Percentiles rank a stretch among this genome's conserved stretches.
These are phyloP conservation scores for Akanthomyces lecanii DNA, from an alignment of 2,329 filamentous ascomycete genomes.

Conservation along the genomic window DNA sequence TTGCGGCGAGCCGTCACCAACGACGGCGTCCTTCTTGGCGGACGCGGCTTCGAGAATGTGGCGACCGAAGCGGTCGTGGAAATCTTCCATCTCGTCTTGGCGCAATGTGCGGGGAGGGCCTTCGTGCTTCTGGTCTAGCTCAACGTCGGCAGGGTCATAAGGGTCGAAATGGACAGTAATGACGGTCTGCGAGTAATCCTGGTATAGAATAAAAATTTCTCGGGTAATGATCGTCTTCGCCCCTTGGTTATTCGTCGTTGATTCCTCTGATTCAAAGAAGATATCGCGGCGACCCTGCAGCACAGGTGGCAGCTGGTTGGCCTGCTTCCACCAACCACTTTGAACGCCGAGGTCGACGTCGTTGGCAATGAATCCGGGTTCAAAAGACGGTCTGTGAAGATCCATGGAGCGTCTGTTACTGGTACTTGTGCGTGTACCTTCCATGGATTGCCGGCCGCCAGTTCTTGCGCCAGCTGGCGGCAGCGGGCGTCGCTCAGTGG, in stretches of 20 bases:
- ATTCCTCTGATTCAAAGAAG: conserved; percentile 76
- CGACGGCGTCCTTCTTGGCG: conserved; percentile 70
- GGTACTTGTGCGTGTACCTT: conserved; percentile 36
- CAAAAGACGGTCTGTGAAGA: conserved; percentile 65
- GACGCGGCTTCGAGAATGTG: conserved; percentile 67
- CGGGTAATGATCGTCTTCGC: conserved; percentile 71
- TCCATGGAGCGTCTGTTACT: conserved; percentile 66
- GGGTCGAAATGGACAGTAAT: conserved; percentile 77
- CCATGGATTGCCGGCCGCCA: conserved; percentile 31
- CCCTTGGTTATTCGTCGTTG: conserved; percentile 62
- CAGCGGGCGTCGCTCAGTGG: conserved; percentile 41
- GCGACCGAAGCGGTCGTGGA: conserved; percentile 76
- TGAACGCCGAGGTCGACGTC: conserved; percentile 75
- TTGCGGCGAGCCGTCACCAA: conserved; percentile 80
- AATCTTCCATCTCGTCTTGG: conserved; percentile 88
- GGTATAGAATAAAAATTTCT: conserved; percentile 81
- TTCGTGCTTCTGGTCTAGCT: conserved; percentile 82
- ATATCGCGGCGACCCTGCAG: conserved; percentile 82
- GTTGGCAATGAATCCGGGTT: conserved; percentile 79
- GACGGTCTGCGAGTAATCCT: conserved; percentile 94
- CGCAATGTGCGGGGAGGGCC: conserved; percentile 74
- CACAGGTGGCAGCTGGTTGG: conserved; percentile 72
- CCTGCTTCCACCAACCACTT: conserved; percentile 83
- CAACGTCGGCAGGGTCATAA: conserved; percentile 65
- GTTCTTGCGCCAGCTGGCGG: conserved; percentile 32